These are phyloP conservation scores for Aspergillus intermedius DNA, from an alignment of 2,329 filamentous ascomycete genomes.

Conservation along the genomic window DNA sequence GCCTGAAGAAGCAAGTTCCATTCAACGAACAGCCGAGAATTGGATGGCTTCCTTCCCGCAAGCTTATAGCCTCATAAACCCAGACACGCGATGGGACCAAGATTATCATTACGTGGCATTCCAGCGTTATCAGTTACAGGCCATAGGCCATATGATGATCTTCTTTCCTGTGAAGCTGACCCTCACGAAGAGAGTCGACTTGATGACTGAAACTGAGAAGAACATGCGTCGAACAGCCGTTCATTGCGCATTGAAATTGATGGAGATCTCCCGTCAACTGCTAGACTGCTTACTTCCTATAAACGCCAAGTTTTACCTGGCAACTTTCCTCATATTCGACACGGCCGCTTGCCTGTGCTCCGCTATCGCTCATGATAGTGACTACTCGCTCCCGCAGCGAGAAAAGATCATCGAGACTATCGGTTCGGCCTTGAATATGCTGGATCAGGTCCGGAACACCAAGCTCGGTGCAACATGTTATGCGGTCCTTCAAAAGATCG, in stretches of 20 bases:
- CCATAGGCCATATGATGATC: slow-evolving; percentile 41
- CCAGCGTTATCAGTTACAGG: slow-evolving; percentile 44
- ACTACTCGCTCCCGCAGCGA: slow-evolving; percentile 35
- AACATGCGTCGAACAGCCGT: slow-evolving; percentile 39
- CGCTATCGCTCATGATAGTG: slow-evolving; percentile 46
- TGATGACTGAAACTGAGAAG: slow-evolving; percentile 27
- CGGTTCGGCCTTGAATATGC: slow-evolving; percentile 27
- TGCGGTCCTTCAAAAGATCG: slow-evolving; percentile 16
- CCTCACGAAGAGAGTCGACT: slow-evolving; percentile 30
- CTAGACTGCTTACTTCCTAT: slow-evolving; percentile 38
- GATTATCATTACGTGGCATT: slow-evolving; percentile 39
- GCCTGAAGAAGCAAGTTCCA: slow-evolving; percentile 21
- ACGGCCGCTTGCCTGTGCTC: slow-evolving; percentile 48
- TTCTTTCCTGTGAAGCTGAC: slow-evolving; percentile 43
- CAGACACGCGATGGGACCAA: slow-evolving; percentile 40
- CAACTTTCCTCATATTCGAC: slow-evolving; percentile 48
- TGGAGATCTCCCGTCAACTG: slow-evolving; percentile 35
- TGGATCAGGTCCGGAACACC: slow-evolving; percentile 19
- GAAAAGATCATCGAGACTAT: slow-evolving; percentile 39
- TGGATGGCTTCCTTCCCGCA: slow-evolving; percentile 42
- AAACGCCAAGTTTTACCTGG: slow-evolving; percentile 46
- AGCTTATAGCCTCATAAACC: slow-evolving; percentile 32
- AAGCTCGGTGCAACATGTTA: slow-evolving; percentile 21
- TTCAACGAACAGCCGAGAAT: slow-evolving; percentile 29
- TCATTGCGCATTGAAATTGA: slow-evolving; percentile 40